A percentile compares a stretch with the other conserved stretches of the same genome.
Evolutionary conservation across 805 yeast genomes (phyloP).

Genomic region (Candida nitratophila): DNA sequence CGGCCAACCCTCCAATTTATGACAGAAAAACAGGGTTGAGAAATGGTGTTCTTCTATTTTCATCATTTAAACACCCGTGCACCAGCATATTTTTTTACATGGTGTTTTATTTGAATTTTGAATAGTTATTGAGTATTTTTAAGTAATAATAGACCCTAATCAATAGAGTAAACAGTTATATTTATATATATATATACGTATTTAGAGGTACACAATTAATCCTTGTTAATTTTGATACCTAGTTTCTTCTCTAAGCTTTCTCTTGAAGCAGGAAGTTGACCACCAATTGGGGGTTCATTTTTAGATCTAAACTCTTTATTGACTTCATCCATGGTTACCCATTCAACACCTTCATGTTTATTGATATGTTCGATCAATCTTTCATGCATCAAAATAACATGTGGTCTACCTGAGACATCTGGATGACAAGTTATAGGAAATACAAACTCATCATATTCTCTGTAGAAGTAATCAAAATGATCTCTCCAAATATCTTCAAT

Average conservation of each 20-base stretch:
- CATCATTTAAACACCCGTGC: too few relatives aligned
- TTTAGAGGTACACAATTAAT: too few relatives aligned
- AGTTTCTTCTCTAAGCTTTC: slow-evolving; percentile 6
- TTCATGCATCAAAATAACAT: slow-evolving; percentile 29
- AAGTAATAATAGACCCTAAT: too few relatives aligned
- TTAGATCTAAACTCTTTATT: slow-evolving; percentile 24
- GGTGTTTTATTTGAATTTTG: too few relatives aligned
- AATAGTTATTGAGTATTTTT: too few relatives aligned
- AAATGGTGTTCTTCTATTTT: too few relatives aligned
- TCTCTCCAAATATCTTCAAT: slow-evolving; percentile 32
- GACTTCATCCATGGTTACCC: slow-evolving; percentile 32
- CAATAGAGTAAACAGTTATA: too few relatives aligned
- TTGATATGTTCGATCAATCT: slow-evolving; percentile 28
- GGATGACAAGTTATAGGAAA: slow-evolving; percentile 33
- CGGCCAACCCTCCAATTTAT: slow-evolving; percentile 3
- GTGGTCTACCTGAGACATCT: slow-evolving; percentile 31
- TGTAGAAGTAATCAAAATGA: slow-evolving; percentile 30
- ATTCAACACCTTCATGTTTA: slow-evolving; percentile 31
- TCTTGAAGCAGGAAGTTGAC: slow-evolving; percentile 17
- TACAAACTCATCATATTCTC: slow-evolving; percentile 30
- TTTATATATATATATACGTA: too few relatives aligned
- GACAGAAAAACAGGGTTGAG: too few relatives aligned
- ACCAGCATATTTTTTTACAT: too few relatives aligned
- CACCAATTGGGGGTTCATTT: slow-evolving; percentile 22
- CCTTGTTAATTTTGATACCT: neutral